These are phyloP conservation scores for Fusarium robinianum DNA, from an alignment of 2,329 filamentous ascomycete genomes.

Conservation along the genomic window DNA sequence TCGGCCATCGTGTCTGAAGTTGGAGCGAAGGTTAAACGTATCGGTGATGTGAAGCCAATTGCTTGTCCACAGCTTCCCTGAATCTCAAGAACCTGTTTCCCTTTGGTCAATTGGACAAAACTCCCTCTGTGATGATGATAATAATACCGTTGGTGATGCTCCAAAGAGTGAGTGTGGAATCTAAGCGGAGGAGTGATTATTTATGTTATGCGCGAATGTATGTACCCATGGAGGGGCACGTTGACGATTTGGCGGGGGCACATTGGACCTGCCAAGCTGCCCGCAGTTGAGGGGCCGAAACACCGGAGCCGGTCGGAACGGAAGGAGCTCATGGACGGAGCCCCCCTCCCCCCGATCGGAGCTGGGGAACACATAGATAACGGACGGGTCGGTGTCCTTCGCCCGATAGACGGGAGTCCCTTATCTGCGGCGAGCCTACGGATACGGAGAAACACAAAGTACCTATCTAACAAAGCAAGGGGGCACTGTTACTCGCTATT, in stretches of 20 bases:
- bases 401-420: too few species aligned
- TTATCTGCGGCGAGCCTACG: too few species aligned
- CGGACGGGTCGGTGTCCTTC: too few species aligned
- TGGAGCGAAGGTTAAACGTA: not conserved
- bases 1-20: conserved; percentile 51
- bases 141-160: conserved; percentile 6
- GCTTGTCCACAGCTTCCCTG: not conserved
- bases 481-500: conserved; percentile 4
- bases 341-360: too few species aligned
- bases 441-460: too few species aligned
- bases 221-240: conserved; percentile 33
- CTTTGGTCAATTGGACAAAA: not conserved
- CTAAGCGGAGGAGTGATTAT: conserved; percentile 15
- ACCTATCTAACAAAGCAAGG: too few species aligned
- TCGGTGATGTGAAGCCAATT: not conserved
- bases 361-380: too few species aligned
- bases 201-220: too few species aligned
- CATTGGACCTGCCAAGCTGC: too few species aligned
- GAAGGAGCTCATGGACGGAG: too few species aligned
- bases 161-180: not conserved
- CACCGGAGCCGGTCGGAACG: conserved; percentile 11
- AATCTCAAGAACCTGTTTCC: not conserved
- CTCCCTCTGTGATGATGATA: not conserved
- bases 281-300: conserved; percentile 27
- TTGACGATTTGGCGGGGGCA: conserved; percentile 26